Percentiles rank a stretch among this genome's conserved stretches.
These are phyloP conservation scores for Neopestalotiopsis sp. DNA, from an alignment of 2,329 filamentous ascomycete genomes.

Conservation along the genomic window DNA sequence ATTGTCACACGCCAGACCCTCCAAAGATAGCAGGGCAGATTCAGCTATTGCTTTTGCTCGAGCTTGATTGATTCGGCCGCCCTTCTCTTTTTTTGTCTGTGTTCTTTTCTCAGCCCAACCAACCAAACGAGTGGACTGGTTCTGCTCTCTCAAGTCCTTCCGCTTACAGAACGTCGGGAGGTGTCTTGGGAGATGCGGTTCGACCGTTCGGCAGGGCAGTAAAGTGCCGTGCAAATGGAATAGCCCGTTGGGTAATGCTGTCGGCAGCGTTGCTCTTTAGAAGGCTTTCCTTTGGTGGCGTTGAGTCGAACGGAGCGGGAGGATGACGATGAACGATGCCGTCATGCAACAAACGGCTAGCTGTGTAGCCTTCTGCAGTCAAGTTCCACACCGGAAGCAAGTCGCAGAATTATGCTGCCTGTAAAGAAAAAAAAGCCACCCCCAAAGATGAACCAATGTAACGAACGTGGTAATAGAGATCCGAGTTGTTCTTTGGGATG, in stretches of 20 bases:
- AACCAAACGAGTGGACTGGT: conserved; percentile 4
- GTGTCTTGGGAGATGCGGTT: neutral
- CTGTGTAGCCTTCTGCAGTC: neutral
- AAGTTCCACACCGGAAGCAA: conserved; percentile 10
- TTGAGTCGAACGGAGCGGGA: conserved; percentile 8
- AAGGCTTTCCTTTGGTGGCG: conserved; percentile 14
- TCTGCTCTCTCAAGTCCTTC: conserved; percentile 7
- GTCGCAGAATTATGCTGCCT: neutral
- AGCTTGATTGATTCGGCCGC: neutral
- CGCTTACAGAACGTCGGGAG: neutral
- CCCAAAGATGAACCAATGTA: conserved; percentile 7
- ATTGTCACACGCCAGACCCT: conserved; percentile 18
- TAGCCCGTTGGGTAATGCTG: neutral
- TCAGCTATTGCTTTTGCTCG: conserved; percentile 11
- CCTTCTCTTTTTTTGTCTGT: neutral
- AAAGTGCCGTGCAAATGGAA: neutral
- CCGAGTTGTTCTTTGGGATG: conserved; percentile 6
- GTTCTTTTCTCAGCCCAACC: neutral
- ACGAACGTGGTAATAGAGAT: conserved; percentile 12
- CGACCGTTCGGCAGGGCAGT: neutral
- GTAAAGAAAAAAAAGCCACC: neutral
- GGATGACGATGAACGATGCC: conserved; percentile 15
- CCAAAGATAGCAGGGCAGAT: conserved; percentile 12
- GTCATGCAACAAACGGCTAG: conserved; percentile 16
- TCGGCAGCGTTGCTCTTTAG: neutral